phyloP scores from a whole-genome alignment of 2,329 filamentous ascomycete species.

The Alternaria arbusti region DNA sequence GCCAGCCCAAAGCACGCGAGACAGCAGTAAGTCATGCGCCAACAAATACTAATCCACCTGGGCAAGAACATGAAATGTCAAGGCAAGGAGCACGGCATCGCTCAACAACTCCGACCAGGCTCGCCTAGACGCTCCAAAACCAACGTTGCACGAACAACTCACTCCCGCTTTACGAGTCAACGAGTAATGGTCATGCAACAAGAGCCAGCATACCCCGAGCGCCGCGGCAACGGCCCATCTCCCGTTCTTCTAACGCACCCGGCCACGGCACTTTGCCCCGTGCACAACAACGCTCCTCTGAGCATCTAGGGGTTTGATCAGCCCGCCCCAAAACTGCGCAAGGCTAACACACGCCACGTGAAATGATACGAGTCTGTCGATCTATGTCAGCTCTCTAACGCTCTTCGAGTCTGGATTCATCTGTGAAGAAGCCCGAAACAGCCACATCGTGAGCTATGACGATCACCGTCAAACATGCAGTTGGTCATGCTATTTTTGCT shows the following conservation, averaged over 20 bases:
- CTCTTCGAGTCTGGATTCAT: slow-evolving; percentile 1
- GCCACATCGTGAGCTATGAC: neutral
- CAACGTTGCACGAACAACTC: slow-evolving; percentile 3
- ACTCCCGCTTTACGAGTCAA: neutral
- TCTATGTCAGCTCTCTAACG: neutral
- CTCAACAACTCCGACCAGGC: slow-evolving; percentile 10
- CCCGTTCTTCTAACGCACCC: slow-evolving; percentile 21
- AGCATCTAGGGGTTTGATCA: slow-evolving; percentile 22
- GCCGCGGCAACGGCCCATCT: slow-evolving; percentile 28
- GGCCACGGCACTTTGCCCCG: slow-evolving; percentile 1
- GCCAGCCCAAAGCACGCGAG: slow-evolving; percentile 14
- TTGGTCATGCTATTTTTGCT: neutral
- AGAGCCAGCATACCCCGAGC: slow-evolving; percentile 22
- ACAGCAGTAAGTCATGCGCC: slow-evolving; percentile 27
- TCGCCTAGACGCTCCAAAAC: neutral
- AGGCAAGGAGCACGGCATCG: slow-evolving; percentile 23
- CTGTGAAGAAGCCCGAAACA: neutral
- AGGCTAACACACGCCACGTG: neutral
- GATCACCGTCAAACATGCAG: neutral
- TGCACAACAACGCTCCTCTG: slow-evolving; percentile 22
- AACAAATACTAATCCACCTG: slow-evolving; percentile 4
- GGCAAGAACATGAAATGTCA: slow-evolving; percentile 10
- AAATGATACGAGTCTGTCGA: neutral
- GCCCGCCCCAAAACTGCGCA: neutral
- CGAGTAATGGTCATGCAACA: slow-evolving; percentile 12